Evolutionary conservation across 2,329 filamentous ascomycete genomes (phyloP).

Genomic region (Arthrobotrys megalospora): DNA sequence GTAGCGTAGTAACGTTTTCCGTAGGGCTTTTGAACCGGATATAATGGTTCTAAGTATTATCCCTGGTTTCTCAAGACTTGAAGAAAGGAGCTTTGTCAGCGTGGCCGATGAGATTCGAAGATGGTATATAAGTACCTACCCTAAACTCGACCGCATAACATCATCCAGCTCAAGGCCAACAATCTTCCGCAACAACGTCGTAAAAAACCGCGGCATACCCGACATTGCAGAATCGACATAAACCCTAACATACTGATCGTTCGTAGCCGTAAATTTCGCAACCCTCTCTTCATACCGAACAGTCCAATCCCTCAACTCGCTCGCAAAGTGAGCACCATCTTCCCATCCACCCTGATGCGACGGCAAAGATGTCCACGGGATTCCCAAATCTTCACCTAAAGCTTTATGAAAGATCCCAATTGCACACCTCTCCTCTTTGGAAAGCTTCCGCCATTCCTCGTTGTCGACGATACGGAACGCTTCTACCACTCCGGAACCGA

Average conservation of each 20-base stretch:
- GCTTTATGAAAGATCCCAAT: constrained; percentile 40
- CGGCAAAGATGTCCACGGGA: constrained; percentile 62
- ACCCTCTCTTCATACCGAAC: constrained; percentile 72
- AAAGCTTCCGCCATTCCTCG: constrained; percentile 30
- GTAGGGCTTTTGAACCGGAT: constrained; percentile 27
- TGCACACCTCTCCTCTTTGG: constrained; percentile 36
- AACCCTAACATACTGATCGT: constrained; percentile 69
- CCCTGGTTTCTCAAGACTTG: constrained; percentile 57
- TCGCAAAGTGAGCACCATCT: constrained; percentile 72
- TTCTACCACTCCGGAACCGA: constrained; percentile 31
- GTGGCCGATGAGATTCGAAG: not conserved
- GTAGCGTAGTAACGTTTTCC: constrained; percentile 52
- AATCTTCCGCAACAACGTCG: constrained; percentile 38
- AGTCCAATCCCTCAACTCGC: constrained; percentile 72
- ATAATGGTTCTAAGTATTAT: constrained; percentile 38
- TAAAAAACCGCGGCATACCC: constrained; percentile 52
- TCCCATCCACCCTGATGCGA: constrained; percentile 66
- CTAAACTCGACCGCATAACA: constrained; percentile 54
- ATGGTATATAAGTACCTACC: constrained; percentile 35
- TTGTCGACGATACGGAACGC: constrained; percentile 11
- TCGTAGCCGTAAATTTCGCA: constrained; percentile 62
- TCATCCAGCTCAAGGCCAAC: constrained; percentile 57
- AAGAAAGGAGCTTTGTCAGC: not conserved
- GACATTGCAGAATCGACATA: constrained; percentile 67
- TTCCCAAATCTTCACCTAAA: constrained; percentile 38